Evolutionary conservation across 2,329 filamentous ascomycete genomes (phyloP).

Genomic region (Atkinsonella hypoxylon): DNA sequence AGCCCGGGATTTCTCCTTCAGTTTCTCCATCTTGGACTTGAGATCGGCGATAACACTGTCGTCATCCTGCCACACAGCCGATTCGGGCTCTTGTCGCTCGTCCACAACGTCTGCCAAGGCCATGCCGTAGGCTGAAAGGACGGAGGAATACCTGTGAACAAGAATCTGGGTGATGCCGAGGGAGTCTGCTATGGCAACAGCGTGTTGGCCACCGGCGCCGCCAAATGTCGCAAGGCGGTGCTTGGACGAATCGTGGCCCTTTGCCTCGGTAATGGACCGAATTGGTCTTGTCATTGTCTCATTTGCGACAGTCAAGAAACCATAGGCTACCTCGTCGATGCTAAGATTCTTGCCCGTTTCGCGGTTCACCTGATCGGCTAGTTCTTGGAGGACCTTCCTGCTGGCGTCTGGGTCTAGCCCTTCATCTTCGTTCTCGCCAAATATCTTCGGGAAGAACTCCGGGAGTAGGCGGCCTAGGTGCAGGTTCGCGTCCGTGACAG

Average conservation of each 20-base stretch:
- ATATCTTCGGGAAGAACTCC: constrained; percentile 59
- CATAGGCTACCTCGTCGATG: constrained; percentile 24
- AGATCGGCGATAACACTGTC: constrained; percentile 49
- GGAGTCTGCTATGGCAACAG: constrained; percentile 29
- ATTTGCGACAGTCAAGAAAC: constrained; percentile 25
- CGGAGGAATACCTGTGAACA: constrained; percentile 32
- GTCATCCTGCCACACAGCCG: constrained; percentile 47
- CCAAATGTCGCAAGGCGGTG: constrained; percentile 26
- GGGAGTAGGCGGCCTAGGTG: constrained; percentile 48
- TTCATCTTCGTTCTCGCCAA: constrained; percentile 13
- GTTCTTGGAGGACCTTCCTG: constrained; percentile 26
- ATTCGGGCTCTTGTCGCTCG: constrained; percentile 70
- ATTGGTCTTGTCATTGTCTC: constrained; percentile 25
- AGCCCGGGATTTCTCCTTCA: constrained; percentile 62
- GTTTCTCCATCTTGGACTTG: constrained; percentile 60
- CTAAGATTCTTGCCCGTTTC: constrained; percentile 14
- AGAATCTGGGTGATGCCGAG: constrained; percentile 30
- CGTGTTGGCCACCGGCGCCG: constrained; percentile 30
- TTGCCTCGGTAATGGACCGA: constrained; percentile 23
- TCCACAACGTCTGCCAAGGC: constrained; percentile 32
- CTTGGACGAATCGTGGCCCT: constrained; percentile 22
- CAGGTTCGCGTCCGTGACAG: constrained; percentile 61
- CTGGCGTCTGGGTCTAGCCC: constrained; percentile 28
- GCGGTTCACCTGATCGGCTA: constrained; percentile 30
- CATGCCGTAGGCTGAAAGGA: constrained; percentile 35